A percentile compares a stretch with the other conserved stretches of the same genome.
Evolutionary conservation across 345 rosid genomes (phyloP).

Genomic region (Alliaria petiolata): DNA sequence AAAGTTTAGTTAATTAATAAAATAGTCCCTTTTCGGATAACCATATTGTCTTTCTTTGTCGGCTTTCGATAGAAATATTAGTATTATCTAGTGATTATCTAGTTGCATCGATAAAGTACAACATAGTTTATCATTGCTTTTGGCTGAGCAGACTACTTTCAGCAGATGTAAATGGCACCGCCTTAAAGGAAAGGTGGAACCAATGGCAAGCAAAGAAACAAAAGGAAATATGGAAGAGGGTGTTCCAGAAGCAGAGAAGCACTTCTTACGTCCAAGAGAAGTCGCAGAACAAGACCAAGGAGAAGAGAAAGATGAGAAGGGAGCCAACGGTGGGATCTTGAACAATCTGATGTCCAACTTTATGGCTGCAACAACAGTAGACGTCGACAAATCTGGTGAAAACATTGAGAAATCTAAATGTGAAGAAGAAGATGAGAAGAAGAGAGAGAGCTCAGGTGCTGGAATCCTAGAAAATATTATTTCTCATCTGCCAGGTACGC

Average conservation of each 20-base stretch:
- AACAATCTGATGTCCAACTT: conserved; percentile 22
- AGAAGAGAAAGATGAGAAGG: conserved; percentile 5
- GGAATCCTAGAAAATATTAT: conserved; percentile 52
- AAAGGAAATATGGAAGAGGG: conserved; percentile 44
- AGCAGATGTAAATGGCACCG: not conserved
- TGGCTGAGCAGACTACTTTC: not conserved
- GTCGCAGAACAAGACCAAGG: not conserved
- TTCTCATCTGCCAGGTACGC: conserved; percentile 59
- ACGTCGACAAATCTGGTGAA: conserved; percentile 20
- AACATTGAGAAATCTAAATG: not conserved
- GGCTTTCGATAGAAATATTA: not conserved
- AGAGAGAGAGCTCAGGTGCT: conserved; percentile 22
- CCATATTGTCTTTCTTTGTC: not conserved
- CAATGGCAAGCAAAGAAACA: not conserved
- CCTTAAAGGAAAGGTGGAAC: not conserved
- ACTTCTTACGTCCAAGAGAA: conserved; percentile 12
- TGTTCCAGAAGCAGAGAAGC: conserved; percentile 40
- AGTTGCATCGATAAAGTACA: not conserved
- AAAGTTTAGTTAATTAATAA: not conserved
- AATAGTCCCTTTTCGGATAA: not conserved
- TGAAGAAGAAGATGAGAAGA: conserved; percentile 9
- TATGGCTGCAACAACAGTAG: conserved; percentile 2
- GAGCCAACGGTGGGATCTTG: conserved; percentile 1
- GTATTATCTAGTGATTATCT: no score
- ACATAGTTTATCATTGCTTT: not conserved